These are phyloP conservation scores for Ambrosiella beaveri DNA, from an alignment of 2,329 filamentous ascomycete genomes.

Conservation along the genomic window DNA sequence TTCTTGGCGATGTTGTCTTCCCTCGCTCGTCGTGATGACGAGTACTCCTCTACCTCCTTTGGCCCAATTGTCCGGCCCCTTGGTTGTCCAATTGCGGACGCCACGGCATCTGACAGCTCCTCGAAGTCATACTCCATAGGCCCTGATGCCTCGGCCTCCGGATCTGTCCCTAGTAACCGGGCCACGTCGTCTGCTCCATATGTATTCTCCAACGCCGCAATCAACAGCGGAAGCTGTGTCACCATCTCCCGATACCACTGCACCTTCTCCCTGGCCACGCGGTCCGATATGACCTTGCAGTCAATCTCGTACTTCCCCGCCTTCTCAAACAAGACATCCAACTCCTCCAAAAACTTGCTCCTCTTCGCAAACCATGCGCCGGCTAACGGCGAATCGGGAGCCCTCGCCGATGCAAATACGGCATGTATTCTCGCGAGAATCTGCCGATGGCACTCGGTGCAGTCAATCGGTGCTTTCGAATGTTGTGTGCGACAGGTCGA, in stretches of 20 bases:
- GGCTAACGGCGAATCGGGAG: background rate
- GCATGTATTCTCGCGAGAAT: conserved; percentile 28
- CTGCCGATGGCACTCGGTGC: conserved; percentile 30
- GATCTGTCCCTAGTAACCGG: conserved; percentile 5
- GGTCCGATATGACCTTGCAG: conserved; percentile 30
- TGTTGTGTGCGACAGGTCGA: conserved; percentile 27
- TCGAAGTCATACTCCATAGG: conserved; percentile 11
- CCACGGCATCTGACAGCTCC: conserved; percentile 11
- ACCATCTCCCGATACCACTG: conserved; percentile 34
- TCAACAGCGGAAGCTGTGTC: conserved; percentile 23
- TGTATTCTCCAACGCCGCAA: conserved; percentile 19
- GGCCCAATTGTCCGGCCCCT: conserved; percentile 12
- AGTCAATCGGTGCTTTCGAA: conserved; percentile 28
- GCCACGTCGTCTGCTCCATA: conserved; percentile 22
- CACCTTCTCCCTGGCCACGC: conserved; percentile 33
- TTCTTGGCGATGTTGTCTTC: conserved; percentile 10
- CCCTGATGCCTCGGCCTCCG: background rate
- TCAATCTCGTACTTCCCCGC: conserved; percentile 27
- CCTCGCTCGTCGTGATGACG: background rate
- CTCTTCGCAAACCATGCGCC: conserved; percentile 32
- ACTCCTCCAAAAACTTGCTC: conserved; percentile 30
- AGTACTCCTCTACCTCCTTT: conserved; percentile 8
- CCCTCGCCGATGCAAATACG: conserved; percentile 15
- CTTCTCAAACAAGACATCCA: conserved; percentile 32
- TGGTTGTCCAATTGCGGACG: conserved; percentile 19